Evolutionary conservation across 1,284 basidiomycete genomes (phyloP).

Genomic region (Puccinia horiana): DNA sequence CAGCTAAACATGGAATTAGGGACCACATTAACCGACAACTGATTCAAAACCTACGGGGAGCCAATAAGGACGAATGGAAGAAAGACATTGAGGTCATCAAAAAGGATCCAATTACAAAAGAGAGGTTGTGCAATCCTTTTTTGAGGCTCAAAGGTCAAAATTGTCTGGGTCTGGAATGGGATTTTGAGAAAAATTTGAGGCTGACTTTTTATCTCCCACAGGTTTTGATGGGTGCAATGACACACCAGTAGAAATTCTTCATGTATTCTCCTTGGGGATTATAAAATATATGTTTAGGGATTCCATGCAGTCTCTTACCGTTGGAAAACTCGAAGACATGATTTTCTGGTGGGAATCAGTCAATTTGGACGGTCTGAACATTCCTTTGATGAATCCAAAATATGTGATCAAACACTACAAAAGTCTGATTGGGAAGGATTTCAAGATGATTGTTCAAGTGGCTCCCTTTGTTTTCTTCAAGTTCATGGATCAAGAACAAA

Average conservation of each 20-base stretch:
- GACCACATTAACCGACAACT: neutral
- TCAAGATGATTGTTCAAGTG: constrained; percentile 56
- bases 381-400: constrained; percentile 52
- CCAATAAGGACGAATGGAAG: neutral
- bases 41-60: neutral
- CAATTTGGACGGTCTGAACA: constrained; percentile 53
- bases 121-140: neutral
- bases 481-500: neutral
- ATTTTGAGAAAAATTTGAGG: neutral
- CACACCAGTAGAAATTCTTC: constrained; percentile 2
- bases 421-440: constrained; percentile 59
- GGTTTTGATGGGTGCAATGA: constrained; percentile 13
- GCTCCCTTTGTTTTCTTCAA: constrained; percentile 13
- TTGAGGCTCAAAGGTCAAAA: constrained; percentile 7
- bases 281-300: neutral
- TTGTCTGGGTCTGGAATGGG: no score
- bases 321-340: neutral
- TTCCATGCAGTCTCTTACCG: neutral
- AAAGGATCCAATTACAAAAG: neutral
- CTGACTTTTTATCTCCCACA: neutral
- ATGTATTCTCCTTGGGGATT: neutral
- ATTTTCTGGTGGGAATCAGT: constrained; percentile 55
- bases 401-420: constrained; percentile 58
- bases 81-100: neutral
- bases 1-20: neutral